These are phyloP conservation scores for Hyaloraphidium curvatum DNA, from an alignment of 192 early-diverging fungal species.

Conservation along the genomic window DNA sequence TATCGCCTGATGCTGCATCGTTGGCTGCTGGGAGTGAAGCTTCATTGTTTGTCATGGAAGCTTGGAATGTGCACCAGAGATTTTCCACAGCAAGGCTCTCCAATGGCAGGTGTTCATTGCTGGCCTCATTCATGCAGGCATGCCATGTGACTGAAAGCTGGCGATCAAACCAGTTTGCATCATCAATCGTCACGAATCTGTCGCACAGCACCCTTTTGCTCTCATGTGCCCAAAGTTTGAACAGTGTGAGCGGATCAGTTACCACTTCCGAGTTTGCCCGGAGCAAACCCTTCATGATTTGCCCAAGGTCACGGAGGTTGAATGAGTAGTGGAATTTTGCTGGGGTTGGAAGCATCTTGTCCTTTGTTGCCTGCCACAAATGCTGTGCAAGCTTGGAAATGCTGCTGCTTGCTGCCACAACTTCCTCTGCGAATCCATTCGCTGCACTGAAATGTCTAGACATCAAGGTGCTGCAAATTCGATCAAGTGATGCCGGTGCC, in stretches of 20 bases:
- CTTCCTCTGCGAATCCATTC: constrained; percentile 30
- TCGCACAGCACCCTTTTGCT: constrained; percentile 38
- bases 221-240: constrained; percentile 42
- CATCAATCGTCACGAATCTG: constrained; percentile 34
- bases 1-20: too few relatives aligned
- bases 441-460: constrained; percentile 38
- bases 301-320: constrained; percentile 36
- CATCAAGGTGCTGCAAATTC: constrained; percentile 41
- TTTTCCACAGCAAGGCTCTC: too few relatives aligned
- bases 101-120: too few relatives aligned
- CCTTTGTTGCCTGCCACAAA: constrained; percentile 39
- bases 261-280: constrained; percentile 31
- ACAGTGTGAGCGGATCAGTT: constrained; percentile 19
- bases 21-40: too few relatives aligned
- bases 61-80: too few relatives aligned
- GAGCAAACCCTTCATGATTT: constrained; percentile 41
- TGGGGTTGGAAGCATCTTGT: constrained; percentile 46
- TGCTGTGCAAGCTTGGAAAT: constrained; percentile 28
- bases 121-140: too few relatives aligned
- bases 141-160: too few relatives aligned
- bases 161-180: constrained; percentile 45
- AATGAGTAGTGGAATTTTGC: constrained; percentile 52
- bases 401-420: constrained; percentile 16
- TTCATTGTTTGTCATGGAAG: too few relatives aligned
- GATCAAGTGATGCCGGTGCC: constrained; percentile 38